Percentiles rank a stretch among this genome's conserved stretches.
These are phyloP conservation scores for Chlamydomonas incerta DNA, from an alignment of 139 green algal genomes.

Conservation along the genomic window DNA sequence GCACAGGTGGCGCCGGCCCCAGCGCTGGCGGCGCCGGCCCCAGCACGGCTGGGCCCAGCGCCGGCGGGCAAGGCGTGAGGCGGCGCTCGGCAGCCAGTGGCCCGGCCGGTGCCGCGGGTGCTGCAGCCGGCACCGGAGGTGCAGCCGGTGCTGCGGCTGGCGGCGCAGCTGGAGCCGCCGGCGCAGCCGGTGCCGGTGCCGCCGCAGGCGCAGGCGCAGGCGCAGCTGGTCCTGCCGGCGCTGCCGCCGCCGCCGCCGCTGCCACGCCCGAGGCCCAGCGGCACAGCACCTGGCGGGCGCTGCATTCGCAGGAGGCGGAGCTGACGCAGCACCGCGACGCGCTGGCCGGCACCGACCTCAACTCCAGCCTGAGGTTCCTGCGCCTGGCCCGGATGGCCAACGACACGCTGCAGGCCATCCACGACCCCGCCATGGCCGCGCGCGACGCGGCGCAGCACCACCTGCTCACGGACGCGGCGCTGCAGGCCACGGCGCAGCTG, in stretches of 20 bases:
- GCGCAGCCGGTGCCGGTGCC: background rate
- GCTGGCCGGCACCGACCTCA: background rate
- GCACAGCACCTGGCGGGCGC: background rate
- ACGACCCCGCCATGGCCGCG: background rate
- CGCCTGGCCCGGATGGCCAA: background rate
- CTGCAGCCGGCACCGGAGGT: too few species aligned
- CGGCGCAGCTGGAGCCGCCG: background rate
- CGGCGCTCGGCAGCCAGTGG: too few species aligned
- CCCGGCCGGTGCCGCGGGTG: too few species aligned
- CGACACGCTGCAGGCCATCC: background rate
- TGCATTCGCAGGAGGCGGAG: background rate
- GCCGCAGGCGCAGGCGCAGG: too few species aligned
- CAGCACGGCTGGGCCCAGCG: too few species aligned
- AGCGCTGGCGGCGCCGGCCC: too few species aligned
- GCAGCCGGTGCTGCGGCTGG: background rate
- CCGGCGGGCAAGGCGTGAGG: too few species aligned
- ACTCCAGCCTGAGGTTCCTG: background rate
- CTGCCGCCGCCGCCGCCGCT: too few species aligned
- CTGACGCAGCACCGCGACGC: background rate
- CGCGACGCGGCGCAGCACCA: slow-evolving; percentile 7
- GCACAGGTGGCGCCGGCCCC: too few species aligned
- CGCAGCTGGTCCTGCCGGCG: too few species aligned
- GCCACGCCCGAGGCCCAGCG: background rate
- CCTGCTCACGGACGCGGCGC: background rate
- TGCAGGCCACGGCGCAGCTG: background rate